Conservation (phyloP, 495 filamentous ascomycete genomes). For the Geopyxis carbonaria region DNA sequence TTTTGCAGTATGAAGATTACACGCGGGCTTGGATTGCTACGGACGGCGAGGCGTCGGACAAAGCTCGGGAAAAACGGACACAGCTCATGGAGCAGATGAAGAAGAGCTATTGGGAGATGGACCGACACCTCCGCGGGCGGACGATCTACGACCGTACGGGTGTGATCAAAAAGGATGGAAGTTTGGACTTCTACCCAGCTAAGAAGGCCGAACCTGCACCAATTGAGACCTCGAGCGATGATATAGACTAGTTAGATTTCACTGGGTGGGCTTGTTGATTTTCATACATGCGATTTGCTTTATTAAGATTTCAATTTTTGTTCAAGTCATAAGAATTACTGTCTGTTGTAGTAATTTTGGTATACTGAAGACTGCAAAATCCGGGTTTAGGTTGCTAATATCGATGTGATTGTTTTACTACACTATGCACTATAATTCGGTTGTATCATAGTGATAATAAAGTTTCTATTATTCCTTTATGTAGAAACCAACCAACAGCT, state of each 20-base stretch:
- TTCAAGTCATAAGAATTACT: too few relatives aligned
- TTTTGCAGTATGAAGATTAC: constrained; percentile 50
- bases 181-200: constrained; percentile 45
- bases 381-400: too few relatives aligned
- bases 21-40: constrained; percentile 53
- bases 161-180: constrained; percentile 46
- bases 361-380: too few relatives aligned
- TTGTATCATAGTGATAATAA: too few relatives aligned
- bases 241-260: constrained; percentile 34
- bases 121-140: constrained; percentile 57
- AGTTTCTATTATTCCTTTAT: too few relatives aligned
- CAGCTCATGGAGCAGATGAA: constrained; percentile 42
- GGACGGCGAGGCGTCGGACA: constrained; percentile 21
- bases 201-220: constrained; percentile 22
- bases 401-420: too few relatives aligned
- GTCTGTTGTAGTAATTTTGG: too few relatives aligned
- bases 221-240: constrained; percentile 35
- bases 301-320: neutral
- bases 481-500: constrained; percentile 22
- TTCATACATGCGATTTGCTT: neutral
- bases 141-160: constrained; percentile 60
- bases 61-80: constrained; percentile 33
- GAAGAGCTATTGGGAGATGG: constrained; percentile 68
- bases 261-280: constrained; percentile 4
- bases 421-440: too few relatives aligned